These are phyloP conservation scores for Calocera cornea DNA, from an alignment of 768 basidiomycete genomes.

Conservation along the genomic window DNA sequence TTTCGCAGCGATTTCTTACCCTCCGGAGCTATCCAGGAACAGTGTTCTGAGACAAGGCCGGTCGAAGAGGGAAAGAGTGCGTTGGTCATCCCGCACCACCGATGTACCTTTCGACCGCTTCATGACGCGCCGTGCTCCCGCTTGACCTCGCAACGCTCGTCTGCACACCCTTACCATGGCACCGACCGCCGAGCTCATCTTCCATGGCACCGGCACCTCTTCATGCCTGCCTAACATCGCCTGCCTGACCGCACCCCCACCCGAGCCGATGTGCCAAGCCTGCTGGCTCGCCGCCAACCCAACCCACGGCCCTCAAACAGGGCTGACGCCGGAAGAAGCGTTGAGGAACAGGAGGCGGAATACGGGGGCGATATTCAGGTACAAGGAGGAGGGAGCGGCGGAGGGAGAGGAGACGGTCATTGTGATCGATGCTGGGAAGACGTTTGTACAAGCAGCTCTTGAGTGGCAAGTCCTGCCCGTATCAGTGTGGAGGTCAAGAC, in stretches of 20 bases:
- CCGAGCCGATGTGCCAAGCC: background rate
- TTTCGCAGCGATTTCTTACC: too few species aligned
- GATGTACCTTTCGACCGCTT: too few species aligned
- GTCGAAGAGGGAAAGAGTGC: too few species aligned
- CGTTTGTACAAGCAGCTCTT: constrained; percentile 46
- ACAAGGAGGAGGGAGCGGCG: constrained; percentile 23
- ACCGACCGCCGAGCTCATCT: constrained; percentile 43
- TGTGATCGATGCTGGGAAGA: constrained; percentile 76
- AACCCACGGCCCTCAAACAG: background rate
- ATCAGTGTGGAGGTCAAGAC: background rate
- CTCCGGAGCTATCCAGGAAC: too few species aligned
- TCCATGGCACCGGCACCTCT: constrained; percentile 75
- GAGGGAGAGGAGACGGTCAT: constrained; percentile 46
- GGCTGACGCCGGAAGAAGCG: background rate
- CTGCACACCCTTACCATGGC: background rate
- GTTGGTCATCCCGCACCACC: too few species aligned
- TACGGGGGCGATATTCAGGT: constrained; percentile 55
- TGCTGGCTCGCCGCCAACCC: background rate
- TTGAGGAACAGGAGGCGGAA: constrained; percentile 68
- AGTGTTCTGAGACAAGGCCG: too few species aligned
- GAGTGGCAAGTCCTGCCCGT: background rate
- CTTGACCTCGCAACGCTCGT: too few species aligned
- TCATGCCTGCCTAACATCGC: background rate
- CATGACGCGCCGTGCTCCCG: too few species aligned
- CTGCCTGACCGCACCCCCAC: background rate